Evolutionary conservation across 192 early-diverging fungal species (phyloP), one percentile per base, ranked within the genome.

Genomic region (Coemansia sp.): DNA sequence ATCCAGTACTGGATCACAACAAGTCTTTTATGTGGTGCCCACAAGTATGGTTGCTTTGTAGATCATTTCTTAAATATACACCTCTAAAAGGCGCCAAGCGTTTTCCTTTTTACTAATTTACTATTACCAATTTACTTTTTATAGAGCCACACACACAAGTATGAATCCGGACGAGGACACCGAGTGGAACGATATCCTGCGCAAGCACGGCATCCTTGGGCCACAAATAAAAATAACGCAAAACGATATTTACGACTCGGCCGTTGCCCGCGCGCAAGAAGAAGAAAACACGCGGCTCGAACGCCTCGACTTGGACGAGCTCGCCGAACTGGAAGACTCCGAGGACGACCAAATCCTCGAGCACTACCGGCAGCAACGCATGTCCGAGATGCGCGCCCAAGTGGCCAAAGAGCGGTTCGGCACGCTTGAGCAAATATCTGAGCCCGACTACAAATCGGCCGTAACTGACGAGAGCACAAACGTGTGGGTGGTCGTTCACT

Each of bases 121-220:
- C 47, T 5, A 16, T 48, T 48, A 5, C 4, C 16, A n/a, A 49
- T 49, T 49, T 49, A 49, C 6, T 49, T 47, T 49, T 19, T 49
- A 49, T 49, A 49, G 47, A 49, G 19, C 16, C 47, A n/a, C 27
- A 45, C 6, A 45, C 6, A 19, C 61, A 68, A 68, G 58, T 45
- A 84, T 85, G 79, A 76, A 87, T 55, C 86, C 84, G 27, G 72
- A 87, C 51, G 86, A 87, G 67, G 86, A 87, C 68, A 87, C 86
- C n/a, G 86, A 87, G 83, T 87, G 96, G 95, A 95, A 98, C 80
- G 94, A 97, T 65, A 91, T 95, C 56, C 84, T 98, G 52, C 90
- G 95, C 55, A 91, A 87, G 45, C 89, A 91, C 61, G 97, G 94
- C 19, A 95, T 96, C 64, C 82, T 98, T 45, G 92, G 91, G 14